Conservation (phyloP, 1,139 yeast genomes). For the Hyphopichia fennica region DNA sequence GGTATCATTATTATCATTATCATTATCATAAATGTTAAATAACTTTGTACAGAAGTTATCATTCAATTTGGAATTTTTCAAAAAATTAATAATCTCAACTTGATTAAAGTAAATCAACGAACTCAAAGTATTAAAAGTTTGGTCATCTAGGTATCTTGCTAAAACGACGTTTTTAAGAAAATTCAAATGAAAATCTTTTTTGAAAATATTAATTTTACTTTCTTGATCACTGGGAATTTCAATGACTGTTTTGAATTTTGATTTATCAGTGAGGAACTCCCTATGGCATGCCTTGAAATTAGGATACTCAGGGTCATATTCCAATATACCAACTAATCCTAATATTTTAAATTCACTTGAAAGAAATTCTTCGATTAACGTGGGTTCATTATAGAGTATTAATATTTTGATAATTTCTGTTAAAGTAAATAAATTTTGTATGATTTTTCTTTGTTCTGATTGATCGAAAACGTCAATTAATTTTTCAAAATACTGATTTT, state of each 20-base stretch:
- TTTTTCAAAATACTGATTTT: constrained; percentile 51
- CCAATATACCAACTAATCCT: constrained; percentile 79
- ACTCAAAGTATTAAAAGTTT: constrained; percentile 62
- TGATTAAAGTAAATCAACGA: constrained; percentile 70
- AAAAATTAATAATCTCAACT: constrained; percentile 63
- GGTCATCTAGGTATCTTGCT: constrained; percentile 80
- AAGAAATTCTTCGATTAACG: constrained; percentile 65
- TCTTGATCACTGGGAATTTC: constrained; percentile 50
- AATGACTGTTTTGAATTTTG: constrained; percentile 69
- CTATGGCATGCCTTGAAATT: constrained; percentile 77
- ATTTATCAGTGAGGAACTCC: constrained; percentile 55
- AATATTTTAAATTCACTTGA: constrained; percentile 56
- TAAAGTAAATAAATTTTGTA: constrained; percentile 58
- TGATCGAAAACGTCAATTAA: constrained; percentile 53
- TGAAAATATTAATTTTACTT: constrained; percentile 53
- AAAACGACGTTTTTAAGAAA: constrained; percentile 84
- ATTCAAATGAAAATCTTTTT: constrained; percentile 73
- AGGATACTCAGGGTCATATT: constrained; percentile 88
- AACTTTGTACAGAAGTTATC: constrained; percentile 47
- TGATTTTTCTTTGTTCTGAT: constrained; percentile 53
- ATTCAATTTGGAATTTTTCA: constrained; percentile 51
- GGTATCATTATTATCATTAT: constrained; percentile 6
- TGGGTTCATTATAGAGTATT: constrained; percentile 68
- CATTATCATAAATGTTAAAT: constrained; percentile 51
- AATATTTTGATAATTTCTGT: constrained; percentile 73